These are phyloP conservation scores for Tetrahymena malaccensis DNA, from an alignment of 73 alveolate genomes.

Conservation along the genomic window DNA sequence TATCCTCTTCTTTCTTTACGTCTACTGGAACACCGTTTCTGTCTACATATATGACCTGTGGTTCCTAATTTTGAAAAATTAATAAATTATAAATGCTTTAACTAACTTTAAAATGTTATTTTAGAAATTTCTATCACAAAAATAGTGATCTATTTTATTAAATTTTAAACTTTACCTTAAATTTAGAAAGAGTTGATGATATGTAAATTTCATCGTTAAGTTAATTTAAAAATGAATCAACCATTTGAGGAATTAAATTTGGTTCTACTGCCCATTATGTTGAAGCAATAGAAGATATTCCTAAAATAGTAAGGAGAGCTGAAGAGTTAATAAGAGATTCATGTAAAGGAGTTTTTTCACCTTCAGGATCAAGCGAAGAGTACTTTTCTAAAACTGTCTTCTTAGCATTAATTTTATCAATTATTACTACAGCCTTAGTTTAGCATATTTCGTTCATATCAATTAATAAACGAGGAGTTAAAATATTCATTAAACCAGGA, in stretches of 20 bases:
- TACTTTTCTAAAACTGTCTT: conserved; percentile 33
- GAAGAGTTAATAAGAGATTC: conserved; percentile 13
- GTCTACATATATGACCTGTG: conserved; percentile 14
- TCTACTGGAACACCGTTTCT: conserved; percentile 18
- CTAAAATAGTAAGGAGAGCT: conserved; percentile 11
- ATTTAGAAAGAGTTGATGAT: neutral
- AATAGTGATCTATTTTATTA: neutral
- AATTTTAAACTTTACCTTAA: neutral
- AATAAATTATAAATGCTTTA: too few species aligned
- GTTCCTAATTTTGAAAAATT: neutral
- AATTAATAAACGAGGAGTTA: conserved; percentile 14
- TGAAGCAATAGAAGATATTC: conserved; percentile 9
- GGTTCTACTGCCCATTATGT: conserved; percentile 39
- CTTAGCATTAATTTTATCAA: conserved; percentile 40
- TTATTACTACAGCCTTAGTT: conserved; percentile 5
- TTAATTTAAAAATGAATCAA: conserved; percentile 1
- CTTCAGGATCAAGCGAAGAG: conserved; percentile 43
- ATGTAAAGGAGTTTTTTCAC: conserved; percentile 33
- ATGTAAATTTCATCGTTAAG: conserved; percentile 27
- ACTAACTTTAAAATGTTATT: too few species aligned
- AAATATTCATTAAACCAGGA: conserved; percentile 28
- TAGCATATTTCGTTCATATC: conserved; percentile 29
- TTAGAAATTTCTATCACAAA: too few species aligned
- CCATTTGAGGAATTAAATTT: conserved; percentile 5
- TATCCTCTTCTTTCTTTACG: neutral